Evolutionary conservation across 179 eudicot species (phyloP).

Genomic region (Camellia oleifera): DNA sequence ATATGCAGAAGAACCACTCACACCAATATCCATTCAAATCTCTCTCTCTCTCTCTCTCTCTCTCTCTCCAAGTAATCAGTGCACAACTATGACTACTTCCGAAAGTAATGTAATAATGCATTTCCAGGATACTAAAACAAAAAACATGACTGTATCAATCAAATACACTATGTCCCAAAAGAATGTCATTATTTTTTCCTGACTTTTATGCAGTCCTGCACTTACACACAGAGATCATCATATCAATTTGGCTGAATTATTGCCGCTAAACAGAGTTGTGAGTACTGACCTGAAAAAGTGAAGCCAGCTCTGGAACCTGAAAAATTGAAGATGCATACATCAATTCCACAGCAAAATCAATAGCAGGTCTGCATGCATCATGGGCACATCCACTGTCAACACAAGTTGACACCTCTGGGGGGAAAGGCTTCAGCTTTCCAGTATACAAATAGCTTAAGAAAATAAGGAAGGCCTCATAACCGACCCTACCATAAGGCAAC

Average conservation of each 20-base stretch:
- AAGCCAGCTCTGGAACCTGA: conserved; percentile 46
- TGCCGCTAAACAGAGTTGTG: background rate
- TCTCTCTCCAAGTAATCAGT: background rate
- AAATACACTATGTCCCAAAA: background rate
- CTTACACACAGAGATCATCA: background rate
- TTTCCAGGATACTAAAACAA: background rate
- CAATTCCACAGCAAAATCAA: conserved; percentile 41
- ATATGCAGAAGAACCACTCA: too few species aligned
- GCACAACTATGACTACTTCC: background rate
- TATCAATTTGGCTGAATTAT: background rate
- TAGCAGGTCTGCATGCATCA: conserved; percentile 55
- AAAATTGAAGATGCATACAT: conserved; percentile 51
- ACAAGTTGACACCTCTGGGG: conserved; percentile 49
- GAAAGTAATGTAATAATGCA: background rate
- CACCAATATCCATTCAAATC: background rate
- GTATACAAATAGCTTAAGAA: conserved; percentile 51
- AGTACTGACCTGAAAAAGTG: conserved; percentile 41
- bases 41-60: too few species aligned
- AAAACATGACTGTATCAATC: background rate
- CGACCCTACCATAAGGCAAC: conserved; percentile 41
- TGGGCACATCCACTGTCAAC: conserved; percentile 45
- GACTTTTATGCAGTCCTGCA: too few species aligned
- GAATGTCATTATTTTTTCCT: background rate
- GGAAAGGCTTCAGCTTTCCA: conserved; percentile 48
- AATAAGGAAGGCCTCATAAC: conserved; percentile 44